A percentile compares a stretch with the other conserved stretches of the same genome.
These are phyloP conservation scores for Geosiphon pyriformis DNA, from an alignment of 192 early-diverging fungal genomes.

Conservation along the genomic window DNA sequence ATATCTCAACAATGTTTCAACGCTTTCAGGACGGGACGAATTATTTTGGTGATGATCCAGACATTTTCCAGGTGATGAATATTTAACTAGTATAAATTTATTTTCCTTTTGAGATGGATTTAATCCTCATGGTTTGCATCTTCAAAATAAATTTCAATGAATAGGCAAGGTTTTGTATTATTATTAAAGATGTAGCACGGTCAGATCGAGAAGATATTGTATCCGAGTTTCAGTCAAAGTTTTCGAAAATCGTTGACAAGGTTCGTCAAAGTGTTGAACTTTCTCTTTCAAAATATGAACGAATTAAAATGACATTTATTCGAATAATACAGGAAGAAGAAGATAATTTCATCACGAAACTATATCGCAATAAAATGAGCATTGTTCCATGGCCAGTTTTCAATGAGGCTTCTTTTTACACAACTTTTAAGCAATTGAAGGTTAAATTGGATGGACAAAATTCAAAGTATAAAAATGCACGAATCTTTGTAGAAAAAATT, in stretches of 20 bases:
- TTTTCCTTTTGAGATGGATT: background rate
- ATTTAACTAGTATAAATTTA: background rate
- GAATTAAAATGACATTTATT: background rate
- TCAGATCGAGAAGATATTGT: constrained; percentile 17
- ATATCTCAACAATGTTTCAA: constrained; percentile 28
- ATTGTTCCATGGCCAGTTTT: constrained; percentile 27
- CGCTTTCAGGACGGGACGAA: constrained; percentile 23
- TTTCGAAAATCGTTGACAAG: constrained; percentile 12
- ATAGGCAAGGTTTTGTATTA: constrained; percentile 23
- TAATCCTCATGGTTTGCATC: background rate
- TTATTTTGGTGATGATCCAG: constrained; percentile 20
- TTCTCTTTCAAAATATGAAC: background rate
- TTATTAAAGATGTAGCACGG: constrained; percentile 28
- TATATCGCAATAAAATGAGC: constrained; percentile 23
- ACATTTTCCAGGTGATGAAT: constrained; percentile 18
- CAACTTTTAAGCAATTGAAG: constrained; percentile 6
- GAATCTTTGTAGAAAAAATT: constrained; percentile 12
- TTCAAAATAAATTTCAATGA: background rate
- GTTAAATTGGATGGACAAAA: constrained; percentile 13
- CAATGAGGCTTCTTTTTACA: constrained; percentile 22
- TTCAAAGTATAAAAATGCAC: constrained; percentile 12
- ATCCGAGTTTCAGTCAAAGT: constrained; percentile 19
- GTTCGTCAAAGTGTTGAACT: background rate
- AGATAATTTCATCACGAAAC: constrained; percentile 24
- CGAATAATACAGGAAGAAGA: constrained; percentile 18